These are phyloP conservation scores for Eucalyptus pauciflora DNA, from an alignment of 345 rosid species.

Conservation along the genomic window DNA sequence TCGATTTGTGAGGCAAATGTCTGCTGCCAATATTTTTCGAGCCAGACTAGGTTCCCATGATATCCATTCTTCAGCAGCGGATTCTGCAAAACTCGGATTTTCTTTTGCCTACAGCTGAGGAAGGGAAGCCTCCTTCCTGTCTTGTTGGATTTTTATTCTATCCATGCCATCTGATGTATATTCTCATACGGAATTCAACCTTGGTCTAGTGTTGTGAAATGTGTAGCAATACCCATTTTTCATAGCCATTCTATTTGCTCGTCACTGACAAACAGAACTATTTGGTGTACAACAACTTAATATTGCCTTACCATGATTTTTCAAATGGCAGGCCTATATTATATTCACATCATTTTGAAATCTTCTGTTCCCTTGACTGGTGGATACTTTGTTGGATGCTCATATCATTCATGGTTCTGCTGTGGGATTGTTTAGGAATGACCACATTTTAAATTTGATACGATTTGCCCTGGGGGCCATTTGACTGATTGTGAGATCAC, in stretches of 20 bases:
- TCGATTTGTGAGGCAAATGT: conserved; percentile 29
- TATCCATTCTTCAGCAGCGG: conserved; percentile 1
- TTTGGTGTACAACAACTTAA: not conserved
- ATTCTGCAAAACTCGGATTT: conserved; percentile 3
- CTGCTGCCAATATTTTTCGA: conserved; percentile 20
- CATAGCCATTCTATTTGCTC: conserved; percentile 6
- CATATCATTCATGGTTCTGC: not conserved
- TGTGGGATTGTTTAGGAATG: not conserved
- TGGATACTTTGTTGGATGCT: not conserved
- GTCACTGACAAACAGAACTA: not conserved
- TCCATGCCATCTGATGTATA: not conserved
- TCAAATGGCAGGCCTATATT: conserved; percentile 13
- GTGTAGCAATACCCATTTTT: not conserved
- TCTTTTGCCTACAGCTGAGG: conserved; percentile 12
- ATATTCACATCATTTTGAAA: not conserved
- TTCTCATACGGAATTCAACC: not conserved
- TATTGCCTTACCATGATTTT: conserved; percentile 7
- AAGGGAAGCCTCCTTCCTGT: not conserved
- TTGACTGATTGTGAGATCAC: not conserved
- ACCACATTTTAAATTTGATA: not conserved
- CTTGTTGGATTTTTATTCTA: not conserved
- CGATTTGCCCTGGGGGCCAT: not conserved
- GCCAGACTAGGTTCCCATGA: conserved; percentile 17
- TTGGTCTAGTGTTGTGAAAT: conserved; percentile 1
- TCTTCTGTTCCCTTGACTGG: not conserved